phyloP scores from a whole-genome alignment of 208 protist species.

The Tetramitus jugosus region DNA sequence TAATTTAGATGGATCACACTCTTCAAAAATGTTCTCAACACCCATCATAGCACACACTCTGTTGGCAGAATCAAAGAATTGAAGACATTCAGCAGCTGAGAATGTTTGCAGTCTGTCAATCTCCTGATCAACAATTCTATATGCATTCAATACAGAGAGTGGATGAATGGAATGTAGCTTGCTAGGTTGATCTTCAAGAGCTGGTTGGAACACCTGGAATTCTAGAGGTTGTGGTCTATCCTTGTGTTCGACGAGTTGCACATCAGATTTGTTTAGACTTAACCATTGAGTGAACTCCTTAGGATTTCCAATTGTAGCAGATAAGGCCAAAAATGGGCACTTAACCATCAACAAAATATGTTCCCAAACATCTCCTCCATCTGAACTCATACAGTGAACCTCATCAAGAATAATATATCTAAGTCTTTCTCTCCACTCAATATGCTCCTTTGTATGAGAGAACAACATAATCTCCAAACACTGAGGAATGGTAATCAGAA shows the following conservation, averaged over 20 bases:
- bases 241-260: background rate
- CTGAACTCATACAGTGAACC: background rate
- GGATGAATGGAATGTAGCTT: too few species aligned
- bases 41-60: too few species aligned
- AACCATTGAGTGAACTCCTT: slow-evolving; percentile 11
- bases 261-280: background rate
- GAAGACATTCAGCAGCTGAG: too few species aligned
- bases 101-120: too few species aligned
- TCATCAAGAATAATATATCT: slow-evolving; percentile 28
- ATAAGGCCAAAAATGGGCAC: slow-evolving; percentile 27
- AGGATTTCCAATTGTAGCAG: slow-evolving; percentile 21
- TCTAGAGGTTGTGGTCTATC: background rate
- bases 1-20: too few species aligned
- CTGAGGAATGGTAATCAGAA: slow-evolving; percentile 23
- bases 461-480: slow-evolving; percentile 18
- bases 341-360: background rate
- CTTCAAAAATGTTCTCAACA: too few species aligned
- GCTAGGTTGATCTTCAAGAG: background rate
- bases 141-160: too few species aligned
- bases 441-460: background rate
- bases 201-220: background rate
- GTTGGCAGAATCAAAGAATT: too few species aligned
- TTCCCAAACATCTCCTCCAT: slow-evolving; percentile 4
- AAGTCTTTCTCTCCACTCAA: slow-evolving; percentile 13
- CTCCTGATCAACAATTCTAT: too few species aligned